Conservation (phyloP, 352 stramenopile species). For the Blastocystis sp. region DNA sequence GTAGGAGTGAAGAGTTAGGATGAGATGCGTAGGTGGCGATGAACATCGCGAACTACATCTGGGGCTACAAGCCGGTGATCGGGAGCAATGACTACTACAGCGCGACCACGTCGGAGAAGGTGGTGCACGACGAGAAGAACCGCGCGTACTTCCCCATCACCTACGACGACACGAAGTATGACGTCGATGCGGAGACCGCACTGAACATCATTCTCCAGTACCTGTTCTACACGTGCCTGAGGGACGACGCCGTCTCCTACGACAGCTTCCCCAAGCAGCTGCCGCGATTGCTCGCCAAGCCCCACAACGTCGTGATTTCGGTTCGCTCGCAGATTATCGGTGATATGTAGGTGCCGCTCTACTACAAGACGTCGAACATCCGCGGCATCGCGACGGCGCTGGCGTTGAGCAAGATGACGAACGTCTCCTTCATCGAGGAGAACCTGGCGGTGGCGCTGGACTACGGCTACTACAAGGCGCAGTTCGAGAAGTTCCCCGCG, state of each 20-base stretch:
- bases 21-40: neutral
- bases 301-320: conserved; percentile 5
- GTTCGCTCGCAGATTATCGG: neutral
- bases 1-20: neutral
- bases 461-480: conserved; percentile 64
- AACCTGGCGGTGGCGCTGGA: conserved; percentile 60
- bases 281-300: neutral
- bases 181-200: conserved; percentile 27
- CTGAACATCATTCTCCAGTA: conserved; percentile 53
- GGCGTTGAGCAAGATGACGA: neutral
- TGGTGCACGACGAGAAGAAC: neutral
- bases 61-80: conserved; percentile 38
- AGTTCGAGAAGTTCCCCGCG: conserved; percentile 15
- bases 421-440: conserved; percentile 5
- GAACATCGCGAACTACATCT: conserved; percentile 60
- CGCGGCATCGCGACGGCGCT: conserved; percentile 37
- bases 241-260: neutral
- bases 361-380: conserved; percentile 49
- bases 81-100: conserved; percentile 18
- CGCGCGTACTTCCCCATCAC: neutral
- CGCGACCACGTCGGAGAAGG: neutral
- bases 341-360: conserved; percentile 19
- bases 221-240: conserved; percentile 24
- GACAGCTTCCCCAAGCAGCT: neutral
- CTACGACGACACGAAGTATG: conserved; percentile 9